Evolutionary conservation across 2,329 filamentous ascomycete genomes (phyloP), one percentile per base, ranked within the genome.

Genomic region (Bipolaris zeicola): DNA sequence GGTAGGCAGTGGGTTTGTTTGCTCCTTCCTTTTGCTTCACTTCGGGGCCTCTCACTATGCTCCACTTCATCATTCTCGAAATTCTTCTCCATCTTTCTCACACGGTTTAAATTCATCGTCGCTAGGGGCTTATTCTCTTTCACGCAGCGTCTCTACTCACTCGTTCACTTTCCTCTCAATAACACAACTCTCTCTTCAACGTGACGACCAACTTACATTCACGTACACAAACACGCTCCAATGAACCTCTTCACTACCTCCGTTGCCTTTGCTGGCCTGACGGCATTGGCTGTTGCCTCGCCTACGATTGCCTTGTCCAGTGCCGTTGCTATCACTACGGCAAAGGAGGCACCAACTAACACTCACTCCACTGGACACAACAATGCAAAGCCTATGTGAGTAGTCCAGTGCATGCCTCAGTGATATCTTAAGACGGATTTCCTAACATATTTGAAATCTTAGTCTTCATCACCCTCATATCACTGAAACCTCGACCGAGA

Each of bases 191-290:
- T 28, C 16, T 28, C 20, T 34, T 26, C 42, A 5, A 16, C 8
- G 28, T 31, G 6, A 37, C 31, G 7, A 10, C 5, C 7, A 28
- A 13, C 5, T 0, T 13, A 10, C 2, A 28, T 2, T 10, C 26
- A 28, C 26, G 8, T 28, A 28, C 26, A 4, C 7, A 7, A 36
- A 3, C 3, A 20, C 24, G 13, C 42, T 51, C 33, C 41, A 5
- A 63, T 62, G 56, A 63, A 57, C 42, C 49, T 54, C 16, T 16
- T 52, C 34, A n/a, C 33, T 36, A n/a, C 3, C 6, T 16, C 36
- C 7, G 5, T 46, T 50, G 50, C 50, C n/a, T 43, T 61, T 24
- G 16, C 41, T 33, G 50, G 50, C 8, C 37, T 63, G 6, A 37
- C 49, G 16, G 43, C 46, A n/a, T 41, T 63, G 16, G 48, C 28